These are phyloP conservation scores for Diaporthe sp. DNA, from an alignment of 2,329 filamentous ascomycete species.

Conservation along the genomic window DNA sequence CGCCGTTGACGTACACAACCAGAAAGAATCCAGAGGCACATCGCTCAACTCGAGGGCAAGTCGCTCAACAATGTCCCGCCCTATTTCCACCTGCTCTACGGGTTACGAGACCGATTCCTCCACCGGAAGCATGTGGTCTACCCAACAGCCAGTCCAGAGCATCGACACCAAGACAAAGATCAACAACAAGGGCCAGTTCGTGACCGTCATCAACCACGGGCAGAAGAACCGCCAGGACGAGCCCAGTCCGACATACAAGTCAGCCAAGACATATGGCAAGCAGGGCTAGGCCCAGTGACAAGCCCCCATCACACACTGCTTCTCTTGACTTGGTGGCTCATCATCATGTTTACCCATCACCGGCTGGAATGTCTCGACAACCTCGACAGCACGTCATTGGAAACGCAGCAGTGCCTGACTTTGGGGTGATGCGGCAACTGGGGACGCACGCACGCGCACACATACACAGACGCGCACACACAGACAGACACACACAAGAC, in stretches of 20 bases:
- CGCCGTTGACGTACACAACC: slow-evolving; percentile 33
- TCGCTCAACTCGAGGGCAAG: slow-evolving; percentile 35
- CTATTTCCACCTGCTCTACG: slow-evolving; percentile 19
- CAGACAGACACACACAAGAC: not conserved
- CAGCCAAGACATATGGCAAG: slow-evolving; percentile 7
- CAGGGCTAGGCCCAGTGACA: not conserved
- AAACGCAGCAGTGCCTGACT: not conserved
- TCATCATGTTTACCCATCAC: not conserved
- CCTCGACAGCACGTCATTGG: not conserved
- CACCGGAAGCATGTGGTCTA: not conserved
- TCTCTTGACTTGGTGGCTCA: not conserved
- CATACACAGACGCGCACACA: not conserved
- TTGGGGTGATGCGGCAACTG: not conserved
- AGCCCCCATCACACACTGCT: not conserved
- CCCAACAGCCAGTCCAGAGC: slow-evolving; percentile 24
- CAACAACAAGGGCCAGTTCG: slow-evolving; percentile 34
- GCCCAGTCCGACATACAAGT: slow-evolving; percentile 23
- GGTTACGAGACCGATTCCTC: slow-evolving; percentile 31
- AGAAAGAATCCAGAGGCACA: slow-evolving; percentile 3
- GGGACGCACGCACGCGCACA: not conserved
- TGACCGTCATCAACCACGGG: slow-evolving; percentile 38
- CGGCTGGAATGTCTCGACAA: not conserved
- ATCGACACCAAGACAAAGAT: slow-evolving; percentile 32
- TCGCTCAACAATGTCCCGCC: slow-evolving; percentile 25
- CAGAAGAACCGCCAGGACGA: slow-evolving; percentile 15